Evolutionary conservation across 2,329 filamentous ascomycete genomes (phyloP).

Genomic region (Lecanicillium sp.): DNA sequence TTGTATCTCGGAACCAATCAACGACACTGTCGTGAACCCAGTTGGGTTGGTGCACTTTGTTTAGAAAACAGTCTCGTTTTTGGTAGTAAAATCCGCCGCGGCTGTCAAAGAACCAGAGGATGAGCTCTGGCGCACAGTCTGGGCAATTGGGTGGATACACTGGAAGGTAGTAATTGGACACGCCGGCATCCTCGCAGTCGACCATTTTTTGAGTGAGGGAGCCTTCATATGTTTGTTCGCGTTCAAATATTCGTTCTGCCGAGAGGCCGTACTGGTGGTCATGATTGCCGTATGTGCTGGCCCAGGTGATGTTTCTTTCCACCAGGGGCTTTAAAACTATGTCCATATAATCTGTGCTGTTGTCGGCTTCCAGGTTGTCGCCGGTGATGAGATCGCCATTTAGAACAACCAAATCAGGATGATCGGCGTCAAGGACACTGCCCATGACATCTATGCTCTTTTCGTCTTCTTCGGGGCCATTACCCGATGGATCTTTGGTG

Average conservation of each 20-base stretch:
- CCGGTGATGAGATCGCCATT: conserved; percentile 9
- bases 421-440: conserved; percentile 47
- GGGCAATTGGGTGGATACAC: conserved; percentile 26
- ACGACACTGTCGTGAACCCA: conserved; percentile 38
- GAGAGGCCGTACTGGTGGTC: conserved; percentile 12
- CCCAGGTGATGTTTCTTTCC: conserved; percentile 22
- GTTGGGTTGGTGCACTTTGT: conserved; percentile 19
- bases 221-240: conserved; percentile 16
- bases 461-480: conserved; percentile 44
- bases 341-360: conserved; percentile 8
- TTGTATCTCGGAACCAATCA: conserved; percentile 33
- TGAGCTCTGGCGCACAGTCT: conserved; percentile 24
- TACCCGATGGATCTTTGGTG: conserved; percentile 34
- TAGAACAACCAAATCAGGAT: conserved; percentile 53
- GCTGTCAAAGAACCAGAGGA: conserved; percentile 65
- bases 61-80: conserved; percentile 14
- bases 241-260: conserved; percentile 12
- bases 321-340: conserved; percentile 27
- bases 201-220: conserved; percentile 18
- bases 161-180: conserved; percentile 35
- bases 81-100: conserved; percentile 47
- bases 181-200: conserved; percentile 15
- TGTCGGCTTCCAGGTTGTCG: not conserved
- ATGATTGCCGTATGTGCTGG: conserved; percentile 11
- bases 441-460: conserved; percentile 49